These are phyloP conservation scores for Epichloe sylvatica DNA, from an alignment of 2,329 filamentous ascomycete species.

Conservation along the genomic window DNA sequence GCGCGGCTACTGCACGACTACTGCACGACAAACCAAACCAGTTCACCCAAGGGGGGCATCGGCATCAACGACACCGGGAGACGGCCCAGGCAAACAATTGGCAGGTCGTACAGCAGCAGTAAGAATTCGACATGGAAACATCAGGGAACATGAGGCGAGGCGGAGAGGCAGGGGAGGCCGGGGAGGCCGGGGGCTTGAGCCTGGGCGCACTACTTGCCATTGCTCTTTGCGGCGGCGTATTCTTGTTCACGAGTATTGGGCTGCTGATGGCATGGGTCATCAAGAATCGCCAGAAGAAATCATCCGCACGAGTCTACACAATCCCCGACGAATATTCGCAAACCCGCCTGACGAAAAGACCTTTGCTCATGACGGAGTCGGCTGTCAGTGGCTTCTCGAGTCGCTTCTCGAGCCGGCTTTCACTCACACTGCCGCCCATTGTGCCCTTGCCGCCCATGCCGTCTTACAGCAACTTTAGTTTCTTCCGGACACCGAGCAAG, in stretches of 20 bases:
- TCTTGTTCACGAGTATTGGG: constrained; percentile 30
- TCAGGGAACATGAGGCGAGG: constrained; percentile 1
- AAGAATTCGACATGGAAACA: background rate
- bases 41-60: background rate
- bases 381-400: constrained; percentile 8
- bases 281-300: constrained; percentile 11
- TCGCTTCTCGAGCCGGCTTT: constrained; percentile 17
- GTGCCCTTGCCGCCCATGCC: constrained; percentile 19
- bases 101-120: background rate
- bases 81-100: background rate
- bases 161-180: constrained; percentile 1
- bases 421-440: constrained; percentile 16
- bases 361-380: constrained; percentile 10
- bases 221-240: constrained; percentile 31
- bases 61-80: background rate
- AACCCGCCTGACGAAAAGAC: constrained; percentile 19
- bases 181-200: constrained; percentile 13
- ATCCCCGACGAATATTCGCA: constrained; percentile 14
- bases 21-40: background rate
- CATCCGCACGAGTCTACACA: constrained; percentile 16
- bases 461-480: constrained; percentile 17
- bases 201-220: constrained; percentile 31
- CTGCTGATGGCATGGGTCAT: constrained; percentile 28
- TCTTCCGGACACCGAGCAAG: constrained; percentile 12
- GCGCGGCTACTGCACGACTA: background rate